phyloP scores from a whole-genome alignment of 106 monocot species.

The Vanilla planifolia region DNA sequence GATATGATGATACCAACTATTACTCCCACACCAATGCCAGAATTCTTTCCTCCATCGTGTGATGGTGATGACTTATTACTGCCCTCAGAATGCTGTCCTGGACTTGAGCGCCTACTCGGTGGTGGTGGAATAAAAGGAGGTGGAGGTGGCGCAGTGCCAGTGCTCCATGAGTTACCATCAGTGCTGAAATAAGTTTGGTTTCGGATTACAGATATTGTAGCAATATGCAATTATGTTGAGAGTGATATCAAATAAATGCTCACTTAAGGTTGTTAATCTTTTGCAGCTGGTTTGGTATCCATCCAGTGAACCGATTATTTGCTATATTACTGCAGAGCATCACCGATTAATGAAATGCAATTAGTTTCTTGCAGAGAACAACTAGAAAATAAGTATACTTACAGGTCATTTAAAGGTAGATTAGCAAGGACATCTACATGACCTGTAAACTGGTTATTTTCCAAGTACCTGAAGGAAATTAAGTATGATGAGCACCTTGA shows the following conservation, averaged over 20 bases:
- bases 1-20: constrained; percentile 56
- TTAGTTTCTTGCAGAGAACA: not conserved
- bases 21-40: constrained; percentile 43
- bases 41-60: constrained; percentile 15
- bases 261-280: constrained; percentile 42
- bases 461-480: constrained; percentile 35
- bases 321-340: constrained; percentile 40
- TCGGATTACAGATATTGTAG: not conserved
- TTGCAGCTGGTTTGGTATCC: constrained; percentile 47
- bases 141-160: constrained; percentile 44
- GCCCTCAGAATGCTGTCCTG: constrained; percentile 20
- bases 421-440: constrained; percentile 42
- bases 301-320: constrained; percentile 57
- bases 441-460: constrained; percentile 59
- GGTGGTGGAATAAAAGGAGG: constrained; percentile 39
- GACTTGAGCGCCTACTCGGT: constrained; percentile 22
- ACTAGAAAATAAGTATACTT: constrained; percentile 13
- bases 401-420: constrained; percentile 54
- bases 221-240: not conserved
- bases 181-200: constrained; percentile 24
- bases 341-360: not conserved
- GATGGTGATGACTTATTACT: constrained; percentile 15
- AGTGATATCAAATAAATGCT: constrained; percentile 7
- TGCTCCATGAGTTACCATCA: constrained; percentile 51
- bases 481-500: not conserved